Base-by-base conservation (phyloP, 441 rosid species). In the Erysimum cheiri region DNA sequence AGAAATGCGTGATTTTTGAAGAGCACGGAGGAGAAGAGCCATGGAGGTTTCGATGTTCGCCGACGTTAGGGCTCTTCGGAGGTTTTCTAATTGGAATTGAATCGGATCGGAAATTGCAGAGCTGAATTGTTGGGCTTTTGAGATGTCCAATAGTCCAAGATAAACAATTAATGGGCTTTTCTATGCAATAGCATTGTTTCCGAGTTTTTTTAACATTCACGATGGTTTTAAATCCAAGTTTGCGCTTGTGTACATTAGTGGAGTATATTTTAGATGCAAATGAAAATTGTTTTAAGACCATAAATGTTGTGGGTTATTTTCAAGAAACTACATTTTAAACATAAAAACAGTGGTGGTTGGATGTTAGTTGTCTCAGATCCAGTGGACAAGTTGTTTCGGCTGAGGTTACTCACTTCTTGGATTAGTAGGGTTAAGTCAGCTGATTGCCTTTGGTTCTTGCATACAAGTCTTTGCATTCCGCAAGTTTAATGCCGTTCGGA, bases 21-120 rank as follows among this genome's bases (percentile, higher is more conserved):
- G 84, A 4, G 69, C 3, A 43, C 78, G 81, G 41, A 81, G 72
- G 9, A 80, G 72, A 67, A 75, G 68, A 78, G 86, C 81, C 85
- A 80, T 83, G 52, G 71, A 60, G 58, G 49, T 40, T 47, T 63
- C 61, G 43, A 3, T 35, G 49, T 6, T 61, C 69, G 69, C 31
- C 65, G 52, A 55, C 46, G 8, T 44, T 75, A 69, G 70, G 78
- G 70, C 14, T 55, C 54, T 47, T 41, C 22, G 2, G 52, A 8
- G 60, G 44, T 70, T 50, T 60, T 50, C 55, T 12, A 13, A 47
- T 48, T 24, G 19, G 31, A 56, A 13, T 6, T 36, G 11, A 72
- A 49, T 32, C 33, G 67, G 14, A 60, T 22, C 3, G 24, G 24
- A 4, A 57, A 24, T 22, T 33, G 49, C 22, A 12, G 41, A 13